These are phyloP conservation scores for Paragyromitra xinjiangensis DNA, from an alignment of 495 filamentous ascomycete genomes.

Conservation along the genomic window DNA sequence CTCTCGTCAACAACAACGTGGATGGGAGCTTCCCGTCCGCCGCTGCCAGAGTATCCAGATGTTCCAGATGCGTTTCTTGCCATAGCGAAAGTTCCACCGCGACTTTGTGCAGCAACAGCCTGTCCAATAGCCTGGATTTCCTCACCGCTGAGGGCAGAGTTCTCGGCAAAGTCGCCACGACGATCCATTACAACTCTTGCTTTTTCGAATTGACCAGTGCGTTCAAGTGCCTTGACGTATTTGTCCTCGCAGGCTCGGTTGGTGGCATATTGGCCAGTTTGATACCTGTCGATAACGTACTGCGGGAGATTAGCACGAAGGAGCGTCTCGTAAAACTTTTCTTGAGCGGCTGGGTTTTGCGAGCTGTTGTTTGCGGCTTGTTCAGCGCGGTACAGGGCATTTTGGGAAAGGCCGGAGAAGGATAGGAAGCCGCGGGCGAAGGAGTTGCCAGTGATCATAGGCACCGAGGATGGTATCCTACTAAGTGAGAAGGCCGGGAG, in stretches of 20 bases:
- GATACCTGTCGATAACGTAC: conserved; percentile 88
- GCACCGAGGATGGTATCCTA: conserved; percentile 45
- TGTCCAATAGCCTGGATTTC: conserved; percentile 86
- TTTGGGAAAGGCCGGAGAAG: conserved; percentile 68
- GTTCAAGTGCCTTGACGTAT: conserved; percentile 77
- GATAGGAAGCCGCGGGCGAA: conserved; percentile 60
- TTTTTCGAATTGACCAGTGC: conserved; percentile 67
- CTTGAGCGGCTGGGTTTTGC: conserved; percentile 82
- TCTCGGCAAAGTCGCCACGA: conserved; percentile 45
- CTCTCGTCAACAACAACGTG: conserved; percentile 98
- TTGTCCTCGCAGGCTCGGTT: conserved; percentile 75
- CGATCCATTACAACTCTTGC: conserved; percentile 53
- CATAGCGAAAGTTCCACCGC: conserved; percentile 71
- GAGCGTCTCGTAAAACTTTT: conserved; percentile 91
- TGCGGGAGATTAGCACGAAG: conserved; percentile 89
- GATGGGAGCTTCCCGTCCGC: conserved; percentile 79
- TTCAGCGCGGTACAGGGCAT: conserved; percentile 75
- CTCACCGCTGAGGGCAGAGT: conserved; percentile 63
- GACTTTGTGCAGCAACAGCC: conserved; percentile 78
- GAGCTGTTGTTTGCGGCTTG: conserved; percentile 92
- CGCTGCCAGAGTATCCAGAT: conserved; percentile 63
- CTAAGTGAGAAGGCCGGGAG: conserved; percentile 30
- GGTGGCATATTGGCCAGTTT: conserved; percentile 81
- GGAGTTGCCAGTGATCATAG: conserved; percentile 40
- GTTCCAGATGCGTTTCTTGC: conserved; percentile 49